A percentile compares a stretch with the other conserved stretches of the same genome.
Evolutionary conservation across 495 filamentous ascomycete genomes (phyloP).

Genomic region (Stereocaulon alpinum): DNA sequence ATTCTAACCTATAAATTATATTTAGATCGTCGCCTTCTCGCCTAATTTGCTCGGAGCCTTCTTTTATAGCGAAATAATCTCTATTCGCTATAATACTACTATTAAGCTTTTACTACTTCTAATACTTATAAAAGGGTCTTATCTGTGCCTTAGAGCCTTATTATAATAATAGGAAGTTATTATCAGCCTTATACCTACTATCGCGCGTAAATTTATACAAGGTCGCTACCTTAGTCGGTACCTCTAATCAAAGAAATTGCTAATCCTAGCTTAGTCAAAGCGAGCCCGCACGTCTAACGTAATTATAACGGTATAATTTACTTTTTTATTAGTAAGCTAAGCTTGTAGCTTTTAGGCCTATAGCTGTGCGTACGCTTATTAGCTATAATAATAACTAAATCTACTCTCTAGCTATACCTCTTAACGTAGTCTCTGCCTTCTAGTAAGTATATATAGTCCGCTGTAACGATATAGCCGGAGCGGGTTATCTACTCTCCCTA

Average conservation of each 20-base stretch:
- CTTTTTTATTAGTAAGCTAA: neutral
- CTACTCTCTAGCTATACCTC: too few relatives aligned
- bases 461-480: too few relatives aligned
- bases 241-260: slow-evolving; percentile 18
- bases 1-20: slow-evolving; percentile 18
- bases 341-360: neutral
- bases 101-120: slow-evolving; percentile 19
- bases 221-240: slow-evolving; percentile 19
- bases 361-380: slow-evolving; percentile 1
- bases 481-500: too few relatives aligned
- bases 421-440: too few relatives aligned
- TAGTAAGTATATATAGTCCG: too few relatives aligned
- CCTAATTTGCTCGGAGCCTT: slow-evolving; percentile 22
- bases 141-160: slow-evolving; percentile 17
- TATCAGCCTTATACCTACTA: slow-evolving; percentile 21
- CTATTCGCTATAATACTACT: slow-evolving; percentile 20
- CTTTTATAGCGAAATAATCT: slow-evolving; percentile 24
- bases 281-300: neutral
- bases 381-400: too few relatives aligned
- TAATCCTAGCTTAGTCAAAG: slow-evolving; percentile 16
- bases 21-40: slow-evolving; percentile 19
- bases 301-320: neutral
- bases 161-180: slow-evolving; percentile 14
- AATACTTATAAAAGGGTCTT: slow-evolving; percentile 19
- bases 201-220: slow-evolving; percentile 22